Conservation (phyloP, 2,329 filamentous ascomycete species). For the Diaporthe humulicola region DNA sequence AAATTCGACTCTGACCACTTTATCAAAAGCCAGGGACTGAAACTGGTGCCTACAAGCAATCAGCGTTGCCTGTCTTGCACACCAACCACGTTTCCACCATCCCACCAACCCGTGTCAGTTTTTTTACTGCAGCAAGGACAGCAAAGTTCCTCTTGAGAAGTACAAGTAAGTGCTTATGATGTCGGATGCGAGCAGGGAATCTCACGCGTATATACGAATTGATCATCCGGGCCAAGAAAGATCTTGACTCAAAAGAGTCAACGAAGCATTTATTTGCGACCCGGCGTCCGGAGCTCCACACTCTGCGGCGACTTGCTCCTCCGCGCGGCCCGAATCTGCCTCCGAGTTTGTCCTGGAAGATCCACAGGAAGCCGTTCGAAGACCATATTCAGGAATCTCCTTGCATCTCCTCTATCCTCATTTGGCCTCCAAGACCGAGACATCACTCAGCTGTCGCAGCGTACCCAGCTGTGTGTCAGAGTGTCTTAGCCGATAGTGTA, state of each 20-base stretch:
- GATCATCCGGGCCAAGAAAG: background rate
- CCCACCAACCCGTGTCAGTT: background rate
- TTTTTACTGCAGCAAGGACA: background rate
- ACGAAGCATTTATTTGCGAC: background rate
- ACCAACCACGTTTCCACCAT: background rate
- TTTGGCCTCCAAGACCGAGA: background rate
- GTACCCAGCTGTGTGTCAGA: background rate
- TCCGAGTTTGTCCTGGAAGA: background rate
- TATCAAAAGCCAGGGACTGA: background rate
- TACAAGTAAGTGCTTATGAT: background rate
- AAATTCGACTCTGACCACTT: background rate
- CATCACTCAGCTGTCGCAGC: background rate
- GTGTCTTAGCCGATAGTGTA: conserved; percentile 32
- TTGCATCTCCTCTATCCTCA: background rate
- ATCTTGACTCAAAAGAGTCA: conserved; percentile 21
- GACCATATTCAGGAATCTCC: too few relatives aligned
- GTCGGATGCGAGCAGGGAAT: background rate
- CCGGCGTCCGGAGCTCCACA: background rate
- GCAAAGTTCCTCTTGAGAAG: background rate
- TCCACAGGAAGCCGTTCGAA: background rate
- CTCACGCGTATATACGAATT: background rate
- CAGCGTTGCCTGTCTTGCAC: background rate
- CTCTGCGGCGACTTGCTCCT: background rate
- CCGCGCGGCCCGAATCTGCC: conserved; percentile 9
- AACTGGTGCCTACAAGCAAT: background rate